Base-by-base conservation (phyloP, 2,329 filamentous ascomycete genomes). In the Fusarium oligoseptatum region DNA sequence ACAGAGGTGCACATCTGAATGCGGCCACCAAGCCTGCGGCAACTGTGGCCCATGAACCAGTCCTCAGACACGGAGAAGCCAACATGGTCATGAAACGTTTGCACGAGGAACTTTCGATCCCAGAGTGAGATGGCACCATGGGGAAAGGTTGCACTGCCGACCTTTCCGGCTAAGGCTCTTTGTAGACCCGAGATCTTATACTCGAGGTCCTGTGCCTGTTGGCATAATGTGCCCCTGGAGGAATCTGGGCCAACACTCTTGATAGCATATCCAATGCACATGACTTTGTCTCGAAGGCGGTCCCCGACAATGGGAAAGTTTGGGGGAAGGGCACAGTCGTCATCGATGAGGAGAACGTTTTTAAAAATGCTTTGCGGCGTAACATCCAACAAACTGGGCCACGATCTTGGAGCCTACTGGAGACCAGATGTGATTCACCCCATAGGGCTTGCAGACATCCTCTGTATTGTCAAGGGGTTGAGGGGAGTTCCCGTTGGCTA, bases 381-480 rank as follows among this genome's bases (percentile, higher is more conserved):
- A 64, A 22, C 55, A 63, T 14, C 69, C 63, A 5, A 72, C 69
- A 4, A 72, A 72, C 22, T 72, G 62, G 9, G 69, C 69, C 3
- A 66, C 64, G 15, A 72, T 72, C 63, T 72, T 72, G 43, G 62
- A 66, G 4, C 69, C 69, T 1, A 72, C 67, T 8, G 69, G 69
- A 3, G 60, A 66, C 69, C 69, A 70, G 20, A 69, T 62, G 7
- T 70, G 69, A 11, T 62, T 64, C n/a, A 70, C 63, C 7, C 69
- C 67, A 20, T 60, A 70, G 10, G 55, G 43, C 6, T 32, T 45
- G 27, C 69, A 72, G 15, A 72, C 45, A 9, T 70, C 58, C 17
- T 63, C 66, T 2, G 69, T 72, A 27, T 69, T 37, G 11, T 72
- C 69, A 2, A 72, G 69, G 4, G 69, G 69, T 4, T 43, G 34